Conservation (phyloP, 2,329 filamentous ascomycete genomes). For the Calonectria naviculata region DNA sequence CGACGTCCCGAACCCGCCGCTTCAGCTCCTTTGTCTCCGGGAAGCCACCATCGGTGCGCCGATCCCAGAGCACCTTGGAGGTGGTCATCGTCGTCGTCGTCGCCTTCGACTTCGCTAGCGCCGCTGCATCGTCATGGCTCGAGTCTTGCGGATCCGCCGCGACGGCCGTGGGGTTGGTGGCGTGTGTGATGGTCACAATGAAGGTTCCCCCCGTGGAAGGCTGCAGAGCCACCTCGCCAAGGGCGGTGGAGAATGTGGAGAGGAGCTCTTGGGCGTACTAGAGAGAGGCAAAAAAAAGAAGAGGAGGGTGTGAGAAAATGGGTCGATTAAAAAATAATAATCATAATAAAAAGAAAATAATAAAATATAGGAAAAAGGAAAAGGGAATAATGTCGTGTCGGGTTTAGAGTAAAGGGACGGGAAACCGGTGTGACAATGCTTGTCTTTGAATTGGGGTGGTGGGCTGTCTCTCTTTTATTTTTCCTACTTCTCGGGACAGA, state of each 20-base stretch:
- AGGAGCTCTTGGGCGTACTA: conserved; percentile 96
- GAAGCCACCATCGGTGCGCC: conserved; percentile 88
- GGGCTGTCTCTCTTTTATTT: neutral
- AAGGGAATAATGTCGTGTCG: too few relatives aligned
- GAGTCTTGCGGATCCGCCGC: neutral
- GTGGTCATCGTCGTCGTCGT: conserved; percentile 32
- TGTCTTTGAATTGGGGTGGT: neutral
- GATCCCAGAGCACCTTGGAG: conserved; percentile 81
- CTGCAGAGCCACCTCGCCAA: conserved; percentile 90
- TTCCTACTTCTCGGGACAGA: neutral
- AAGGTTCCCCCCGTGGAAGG: conserved; percentile 89
- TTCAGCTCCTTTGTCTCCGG: conserved; percentile 95
- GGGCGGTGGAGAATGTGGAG: conserved; percentile 85
- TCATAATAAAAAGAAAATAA: too few relatives aligned
- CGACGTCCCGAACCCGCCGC: conserved; percentile 81
- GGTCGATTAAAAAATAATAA: neutral
- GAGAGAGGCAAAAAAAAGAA: neutral
- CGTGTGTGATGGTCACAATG: conserved; percentile 70
- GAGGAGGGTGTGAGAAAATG: neutral
- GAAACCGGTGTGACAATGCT: neutral
- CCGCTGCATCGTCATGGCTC: neutral
- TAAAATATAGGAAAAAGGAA: neutral
- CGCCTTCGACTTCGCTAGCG: conserved; percentile 15
- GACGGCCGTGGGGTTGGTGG: conserved; percentile 46
- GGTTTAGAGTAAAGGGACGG: neutral